phyloP scores from a whole-genome alignment of 1,284 basidiomycete species.

The Leccinum pallidistipes region DNA sequence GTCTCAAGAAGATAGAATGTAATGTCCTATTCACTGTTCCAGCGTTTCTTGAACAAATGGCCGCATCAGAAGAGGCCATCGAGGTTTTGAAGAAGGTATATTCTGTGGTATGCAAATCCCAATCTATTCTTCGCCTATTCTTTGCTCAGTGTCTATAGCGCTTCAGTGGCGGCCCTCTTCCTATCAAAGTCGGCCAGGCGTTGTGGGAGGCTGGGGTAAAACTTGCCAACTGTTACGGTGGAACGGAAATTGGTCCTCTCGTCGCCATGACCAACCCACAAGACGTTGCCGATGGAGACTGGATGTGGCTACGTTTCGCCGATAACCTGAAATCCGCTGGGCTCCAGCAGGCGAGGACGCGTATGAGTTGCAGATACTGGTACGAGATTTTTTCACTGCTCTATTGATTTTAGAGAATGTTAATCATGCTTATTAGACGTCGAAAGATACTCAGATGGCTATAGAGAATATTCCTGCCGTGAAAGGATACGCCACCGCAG shows the following conservation, averaged over 20 bases:
- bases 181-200: slow-evolving; percentile 23
- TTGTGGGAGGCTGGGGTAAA: slow-evolving; percentile 24
- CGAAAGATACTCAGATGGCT: slow-evolving; percentile 15
- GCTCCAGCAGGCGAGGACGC: slow-evolving; percentile 29
- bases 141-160: slow-evolving; percentile 9
- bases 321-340: slow-evolving; percentile 28
- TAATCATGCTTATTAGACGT: slow-evolving; percentile 13
- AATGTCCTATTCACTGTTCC: not conserved
- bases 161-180: slow-evolving; percentile 28
- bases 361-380: slow-evolving; percentile 37
- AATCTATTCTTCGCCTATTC: too few species aligned
- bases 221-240: slow-evolving; percentile 24
- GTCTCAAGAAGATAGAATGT: slow-evolving; percentile 5
- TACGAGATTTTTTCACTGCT: slow-evolving; percentile 5
- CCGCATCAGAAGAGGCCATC: not conserved
- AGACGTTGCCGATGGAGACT: slow-evolving; percentile 23
- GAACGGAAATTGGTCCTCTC: slow-evolving; percentile 30
- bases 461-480: slow-evolving; percentile 26
- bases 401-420: not conserved
- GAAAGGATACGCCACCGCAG: slow-evolving; percentile 23
- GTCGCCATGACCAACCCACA: not conserved
- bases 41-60: not conserved
- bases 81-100: not conserved
- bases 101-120: not conserved
- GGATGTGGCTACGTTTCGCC: slow-evolving; percentile 33